These are phyloP conservation scores for Mortierella sp. DNA, from an alignment of 371 early-diverging fungal genomes.

Conservation along the genomic window DNA sequence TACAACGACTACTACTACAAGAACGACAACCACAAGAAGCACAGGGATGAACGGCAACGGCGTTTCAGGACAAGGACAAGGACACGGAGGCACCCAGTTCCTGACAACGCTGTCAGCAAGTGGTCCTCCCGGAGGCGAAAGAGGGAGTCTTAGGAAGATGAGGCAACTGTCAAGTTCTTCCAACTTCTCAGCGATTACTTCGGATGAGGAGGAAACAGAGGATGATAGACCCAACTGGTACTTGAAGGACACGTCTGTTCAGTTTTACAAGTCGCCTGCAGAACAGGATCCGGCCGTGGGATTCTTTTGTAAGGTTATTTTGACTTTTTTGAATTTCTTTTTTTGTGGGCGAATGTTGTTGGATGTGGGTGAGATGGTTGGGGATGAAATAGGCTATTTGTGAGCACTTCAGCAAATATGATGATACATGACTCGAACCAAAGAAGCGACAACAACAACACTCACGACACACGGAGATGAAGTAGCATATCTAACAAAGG, in stretches of 20 bases:
- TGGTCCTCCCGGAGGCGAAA: neutral
- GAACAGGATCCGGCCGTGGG: slow-evolving; percentile 51
- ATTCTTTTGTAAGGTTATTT: slow-evolving; percentile 39
- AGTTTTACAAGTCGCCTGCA: slow-evolving; percentile 40
- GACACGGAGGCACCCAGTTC: neutral
- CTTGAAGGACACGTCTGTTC: slow-evolving; percentile 41
- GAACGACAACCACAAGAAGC: neutral
- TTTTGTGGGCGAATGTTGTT: neutral
- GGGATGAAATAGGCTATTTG: neutral
- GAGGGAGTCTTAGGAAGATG: neutral
- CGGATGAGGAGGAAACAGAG: slow-evolving; percentile 2
- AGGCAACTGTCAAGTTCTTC: slow-evolving; percentile 14
- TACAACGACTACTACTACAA: neutral
- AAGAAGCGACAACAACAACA: no score
- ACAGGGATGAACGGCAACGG: neutral
- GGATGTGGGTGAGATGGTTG: neutral
- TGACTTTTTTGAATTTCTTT: neutral
- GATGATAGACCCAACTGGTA: slow-evolving; percentile 44
- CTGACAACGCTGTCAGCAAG: neutral
- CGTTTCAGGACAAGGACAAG: no score
- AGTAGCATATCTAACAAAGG: neutral
- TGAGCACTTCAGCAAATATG: neutral
- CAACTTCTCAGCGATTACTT: neutral
- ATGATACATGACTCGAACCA: no score
- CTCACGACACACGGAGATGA: neutral